A percentile compares a stretch with the other conserved stretches of the same genome.
Evolutionary conservation across 1,284 basidiomycete species (phyloP).

Genomic region (Microbotryum lychnidis-dioicae): DNA sequence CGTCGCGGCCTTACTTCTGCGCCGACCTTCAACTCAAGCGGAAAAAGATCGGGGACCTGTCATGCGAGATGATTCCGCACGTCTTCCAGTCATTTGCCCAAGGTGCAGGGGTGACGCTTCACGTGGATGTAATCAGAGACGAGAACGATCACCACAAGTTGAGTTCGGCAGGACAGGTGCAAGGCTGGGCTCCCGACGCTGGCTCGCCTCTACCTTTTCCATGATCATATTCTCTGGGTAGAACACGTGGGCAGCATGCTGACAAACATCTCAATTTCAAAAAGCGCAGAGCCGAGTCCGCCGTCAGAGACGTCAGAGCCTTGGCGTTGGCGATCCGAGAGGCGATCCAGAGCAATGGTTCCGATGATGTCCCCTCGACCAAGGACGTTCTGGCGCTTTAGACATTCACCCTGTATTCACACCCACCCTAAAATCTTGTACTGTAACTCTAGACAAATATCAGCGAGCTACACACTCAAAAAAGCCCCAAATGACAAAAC

Average conservation of each 20-base stretch:
- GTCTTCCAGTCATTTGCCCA: conserved; percentile 89
- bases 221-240: background rate
- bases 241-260: background rate
- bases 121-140: conserved; percentile 87
- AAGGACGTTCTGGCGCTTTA: conserved; percentile 70
- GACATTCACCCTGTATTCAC: background rate
- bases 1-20: conserved; percentile 90
- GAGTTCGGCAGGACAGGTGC: conserved; percentile 32
- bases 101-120: conserved; percentile 79
- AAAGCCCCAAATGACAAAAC: no score
- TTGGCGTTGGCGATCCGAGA: conserved; percentile 89
- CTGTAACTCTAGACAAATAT: no score
- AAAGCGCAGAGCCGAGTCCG: conserved; percentile 72
- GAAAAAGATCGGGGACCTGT: conserved; percentile 91
- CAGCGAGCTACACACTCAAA: no score
- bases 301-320: conserved; percentile 99
- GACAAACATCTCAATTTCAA: background rate
- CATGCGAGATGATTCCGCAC: conserved; percentile 93
- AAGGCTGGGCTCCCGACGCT: background rate
- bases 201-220: background rate
- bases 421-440: no score
- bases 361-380: conserved; percentile 88
- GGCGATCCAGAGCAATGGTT: conserved; percentile 82
- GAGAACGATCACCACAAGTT: conserved; percentile 97
- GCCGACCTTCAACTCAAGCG: conserved; percentile 75